Evolutionary conservation across 2,329 filamentous ascomycete species (phyloP).

Genomic region (Rhynchosporium graminicola): DNA sequence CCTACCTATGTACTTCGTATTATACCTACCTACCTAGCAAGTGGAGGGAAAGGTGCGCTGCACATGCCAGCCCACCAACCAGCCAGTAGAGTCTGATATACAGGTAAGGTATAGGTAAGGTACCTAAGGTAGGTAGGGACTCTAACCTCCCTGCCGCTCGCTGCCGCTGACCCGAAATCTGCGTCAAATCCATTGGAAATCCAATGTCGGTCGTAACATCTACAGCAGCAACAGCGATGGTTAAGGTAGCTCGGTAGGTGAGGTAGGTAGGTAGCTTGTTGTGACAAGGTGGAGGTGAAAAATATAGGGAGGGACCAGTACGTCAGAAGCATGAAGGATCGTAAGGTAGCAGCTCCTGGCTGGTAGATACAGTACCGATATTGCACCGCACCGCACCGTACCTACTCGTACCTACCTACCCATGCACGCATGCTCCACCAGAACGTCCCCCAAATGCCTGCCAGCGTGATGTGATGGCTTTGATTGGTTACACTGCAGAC

Average conservation of each 20-base stretch:
- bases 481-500: conserved; percentile 4
- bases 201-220: not conserved
- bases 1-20: not conserved
- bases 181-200: no score
- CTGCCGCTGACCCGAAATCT: no score
- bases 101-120: no score
- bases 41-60: no score
- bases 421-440: not conserved
- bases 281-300: not conserved
- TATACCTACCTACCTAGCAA: no score
- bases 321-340: not conserved
- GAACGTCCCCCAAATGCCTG: not conserved
- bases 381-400: not conserved
- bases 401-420: not conserved
- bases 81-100: no score
- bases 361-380: no score
- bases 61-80: no score
- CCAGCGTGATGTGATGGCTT: not conserved
- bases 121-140: no score
- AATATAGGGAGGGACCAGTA: not conserved
- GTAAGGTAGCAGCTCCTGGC: no score
- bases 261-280: no score
- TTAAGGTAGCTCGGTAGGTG: not conserved
- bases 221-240: conserved; percentile 5
- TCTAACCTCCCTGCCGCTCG: no score